These are phyloP conservation scores for Ramicandelaber brevisporus DNA, from an alignment of 192 early-diverging fungal genomes.

Conservation along the genomic window DNA sequence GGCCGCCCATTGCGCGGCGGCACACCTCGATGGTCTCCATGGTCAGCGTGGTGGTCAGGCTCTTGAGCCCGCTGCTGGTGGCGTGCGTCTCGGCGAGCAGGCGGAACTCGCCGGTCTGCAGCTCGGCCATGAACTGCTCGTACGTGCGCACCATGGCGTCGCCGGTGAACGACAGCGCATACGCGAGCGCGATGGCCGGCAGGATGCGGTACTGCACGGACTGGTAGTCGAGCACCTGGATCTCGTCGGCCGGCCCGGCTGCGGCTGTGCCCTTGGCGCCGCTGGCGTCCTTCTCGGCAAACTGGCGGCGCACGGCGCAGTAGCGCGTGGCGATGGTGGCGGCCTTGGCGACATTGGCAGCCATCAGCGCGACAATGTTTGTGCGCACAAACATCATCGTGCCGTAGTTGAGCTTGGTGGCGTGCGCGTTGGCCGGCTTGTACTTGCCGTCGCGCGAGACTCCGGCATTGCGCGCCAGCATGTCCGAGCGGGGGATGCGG, in stretches of 20 bases:
- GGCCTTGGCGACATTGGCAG: conserved; percentile 29
- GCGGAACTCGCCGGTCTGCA: conserved; percentile 29
- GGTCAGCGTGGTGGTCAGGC: conserved; percentile 37
- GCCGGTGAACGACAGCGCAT: conserved; percentile 43
- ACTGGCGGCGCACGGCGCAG: conserved; percentile 43
- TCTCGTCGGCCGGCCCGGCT: conserved; percentile 16
- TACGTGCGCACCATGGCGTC: conserved; percentile 35
- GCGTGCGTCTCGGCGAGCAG: conserved; percentile 49
- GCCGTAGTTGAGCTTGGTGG: conserved; percentile 52
- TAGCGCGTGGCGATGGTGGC: conserved; percentile 47
- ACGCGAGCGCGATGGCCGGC: conserved; percentile 40
- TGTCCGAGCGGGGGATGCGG: conserved; percentile 48
- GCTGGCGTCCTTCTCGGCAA: conserved; percentile 26
- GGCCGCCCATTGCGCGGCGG: conserved; percentile 47
- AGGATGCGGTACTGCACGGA: conserved; percentile 55
- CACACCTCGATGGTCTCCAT: conserved; percentile 48
- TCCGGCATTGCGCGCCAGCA: conserved; percentile 46
- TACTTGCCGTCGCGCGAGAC: conserved; percentile 46
- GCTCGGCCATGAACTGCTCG: conserved; percentile 24
- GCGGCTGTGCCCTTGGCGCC: background rate
- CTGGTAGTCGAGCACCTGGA: conserved; percentile 46
- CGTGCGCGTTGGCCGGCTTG: conserved; percentile 38
- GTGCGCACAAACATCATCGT: conserved; percentile 67
- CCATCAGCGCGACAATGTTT: conserved; percentile 36
- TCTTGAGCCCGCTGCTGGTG: conserved; percentile 43